A percentile compares a stretch with the other conserved stretches of the same genome.
Evolutionary conservation across 208 protist species (phyloP).

Genomic region (Jaenimonas drosophilae): DNA sequence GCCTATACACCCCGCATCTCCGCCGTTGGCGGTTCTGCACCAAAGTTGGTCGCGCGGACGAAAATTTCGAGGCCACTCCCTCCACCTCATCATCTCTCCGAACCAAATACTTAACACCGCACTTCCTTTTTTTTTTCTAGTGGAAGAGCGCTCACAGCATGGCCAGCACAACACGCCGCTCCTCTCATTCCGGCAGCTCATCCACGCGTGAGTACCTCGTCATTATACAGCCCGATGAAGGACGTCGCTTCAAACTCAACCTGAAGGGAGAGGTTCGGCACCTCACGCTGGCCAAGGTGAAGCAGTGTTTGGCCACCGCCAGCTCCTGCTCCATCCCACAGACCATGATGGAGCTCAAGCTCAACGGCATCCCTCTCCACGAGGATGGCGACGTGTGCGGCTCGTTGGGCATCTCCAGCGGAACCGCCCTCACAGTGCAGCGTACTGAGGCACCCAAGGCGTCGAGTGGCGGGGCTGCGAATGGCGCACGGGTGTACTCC

Average conservation of each 20-base stretch:
- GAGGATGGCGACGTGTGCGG: slow-evolving; percentile 31
- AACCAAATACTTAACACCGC: neutral
- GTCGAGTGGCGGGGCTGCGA: neutral
- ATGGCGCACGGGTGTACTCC: neutral
- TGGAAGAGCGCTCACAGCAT: neutral
- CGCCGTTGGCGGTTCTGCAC: neutral
- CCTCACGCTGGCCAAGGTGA: slow-evolving; percentile 53
- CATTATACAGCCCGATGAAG: slow-evolving; percentile 43
- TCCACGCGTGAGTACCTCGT: slow-evolving; percentile 20
- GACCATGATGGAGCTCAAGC: slow-evolving; percentile 24
- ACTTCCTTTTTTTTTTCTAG: neutral
- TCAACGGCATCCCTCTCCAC: slow-evolving; percentile 43
- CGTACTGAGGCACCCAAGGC: neutral
- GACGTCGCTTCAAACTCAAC: slow-evolving; percentile 46
- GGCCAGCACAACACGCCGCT: neutral
- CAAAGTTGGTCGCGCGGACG: neutral
- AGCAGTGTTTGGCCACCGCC: slow-evolving; percentile 51
- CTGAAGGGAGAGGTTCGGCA: slow-evolving; percentile 32
- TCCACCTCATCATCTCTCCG: neutral
- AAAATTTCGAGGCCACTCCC: neutral
- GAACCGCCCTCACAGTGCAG: slow-evolving; percentile 48
- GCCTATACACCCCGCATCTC: too few relatives aligned
- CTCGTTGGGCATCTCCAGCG: slow-evolving; percentile 39
- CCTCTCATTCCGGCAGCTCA: neutral
- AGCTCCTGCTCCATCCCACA: slow-evolving; percentile 34